Evolutionary conservation across 805 yeast species (phyloP), one percentile per base, ranked within the genome.

Genomic region (Lipomyces lipofer): DNA sequence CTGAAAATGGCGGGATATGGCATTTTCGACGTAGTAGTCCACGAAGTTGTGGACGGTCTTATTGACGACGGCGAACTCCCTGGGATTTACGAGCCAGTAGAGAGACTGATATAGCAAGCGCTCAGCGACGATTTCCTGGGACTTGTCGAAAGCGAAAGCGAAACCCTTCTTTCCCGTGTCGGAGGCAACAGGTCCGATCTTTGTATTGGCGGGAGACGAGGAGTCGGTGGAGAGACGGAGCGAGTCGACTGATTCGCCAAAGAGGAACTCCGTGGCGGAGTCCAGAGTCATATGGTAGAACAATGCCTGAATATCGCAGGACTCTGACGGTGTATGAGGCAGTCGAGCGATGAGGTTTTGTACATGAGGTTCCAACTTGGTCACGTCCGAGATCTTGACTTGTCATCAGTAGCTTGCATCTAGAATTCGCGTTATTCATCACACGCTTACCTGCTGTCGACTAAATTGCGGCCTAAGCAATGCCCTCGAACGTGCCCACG

Each of bases 11-110:
- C 29, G 28, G 47, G 13, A 60, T 40, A 77, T 65, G 2, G 77
- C 79, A 49, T 61, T 62, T 36, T 69, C 49, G 24, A 76, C 79
- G 57, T 73, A 76, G 53, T 62, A 67, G 58, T 75, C 72, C 21
- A 74, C 73, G 67, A 67, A 68, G 28, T 52, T 60, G 48, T 70
- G 69, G 43, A 72, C 72, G 13, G 60, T 54, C 17, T 52, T 57
- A 46, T 60, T 68, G 27, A 69, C 62, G 13, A 63, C 64, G 38
- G 68, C 64, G 59, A 76, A 75, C 48, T 68, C 48, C 17, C 52
- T 57, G 8, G 66, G 42, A 48, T 61, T 44, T 15, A 60, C 54
- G 10, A 61, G 40, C 42, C 45, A 53, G 47, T 60, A 61, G n/a
- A 65, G 47, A 15, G 46, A 49, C 29, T 63, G 68, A n/a, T 57